phyloP scores from a whole-genome alignment of 352 stramenopile genomes.

The Phytophthora pinifolia region DNA sequence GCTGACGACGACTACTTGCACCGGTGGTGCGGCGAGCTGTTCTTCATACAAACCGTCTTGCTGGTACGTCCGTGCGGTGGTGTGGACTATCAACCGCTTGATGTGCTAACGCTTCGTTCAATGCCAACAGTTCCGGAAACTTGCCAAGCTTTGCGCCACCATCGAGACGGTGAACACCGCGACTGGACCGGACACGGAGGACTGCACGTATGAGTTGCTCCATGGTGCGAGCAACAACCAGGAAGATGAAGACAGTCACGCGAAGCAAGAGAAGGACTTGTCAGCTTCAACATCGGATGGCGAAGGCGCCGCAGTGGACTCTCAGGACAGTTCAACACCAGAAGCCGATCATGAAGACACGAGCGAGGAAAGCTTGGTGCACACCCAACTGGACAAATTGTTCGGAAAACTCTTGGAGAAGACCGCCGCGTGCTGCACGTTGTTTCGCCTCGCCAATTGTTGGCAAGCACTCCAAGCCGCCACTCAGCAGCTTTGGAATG shows the following conservation, averaged over 20 bases:
- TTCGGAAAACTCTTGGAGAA: constrained; percentile 45
- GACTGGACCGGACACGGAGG: constrained; percentile 34
- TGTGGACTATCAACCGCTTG: neutral
- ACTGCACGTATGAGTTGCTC: constrained; percentile 44
- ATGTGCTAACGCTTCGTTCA: neutral
- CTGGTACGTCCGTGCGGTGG: constrained; percentile 29
- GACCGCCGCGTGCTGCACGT: constrained; percentile 37
- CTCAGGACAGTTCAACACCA: neutral
- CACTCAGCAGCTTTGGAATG: constrained; percentile 57
- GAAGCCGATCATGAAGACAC: neutral
- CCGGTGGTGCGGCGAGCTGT: constrained; percentile 63
- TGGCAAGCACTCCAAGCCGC: constrained; percentile 63
- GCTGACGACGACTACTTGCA: constrained; percentile 56
- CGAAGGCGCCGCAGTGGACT: neutral
- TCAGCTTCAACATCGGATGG: neutral
- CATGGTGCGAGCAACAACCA: constrained; percentile 9
- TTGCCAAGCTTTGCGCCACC: constrained; percentile 22
- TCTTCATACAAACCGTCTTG: constrained; percentile 54
- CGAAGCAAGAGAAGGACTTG: neutral
- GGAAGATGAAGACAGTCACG: neutral
- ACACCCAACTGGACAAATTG: constrained; percentile 14
- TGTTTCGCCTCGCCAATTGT: constrained; percentile 45
- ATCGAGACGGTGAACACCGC: constrained; percentile 19
- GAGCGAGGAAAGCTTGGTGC: neutral
- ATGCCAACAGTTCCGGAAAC: constrained; percentile 39